Base-by-base conservation (phyloP, 73 alveolate species). In the Urostyla sp. region DNA sequence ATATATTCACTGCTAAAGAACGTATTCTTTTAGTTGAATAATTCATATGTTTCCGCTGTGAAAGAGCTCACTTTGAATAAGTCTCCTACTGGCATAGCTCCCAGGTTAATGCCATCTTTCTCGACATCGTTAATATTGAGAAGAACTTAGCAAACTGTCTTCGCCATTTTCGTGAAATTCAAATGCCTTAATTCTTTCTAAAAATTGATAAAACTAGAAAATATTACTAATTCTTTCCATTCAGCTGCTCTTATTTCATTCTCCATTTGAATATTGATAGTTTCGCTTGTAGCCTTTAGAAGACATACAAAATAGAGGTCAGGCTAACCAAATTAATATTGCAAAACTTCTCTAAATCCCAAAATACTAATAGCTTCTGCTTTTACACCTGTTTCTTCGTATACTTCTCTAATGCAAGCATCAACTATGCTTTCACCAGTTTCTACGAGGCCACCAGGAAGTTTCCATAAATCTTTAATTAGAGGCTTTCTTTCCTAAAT, bases 371-470 rank as follows among this genome's bases (percentile, higher is more conserved):
- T 48, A 30, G 48, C 27, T 67, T 79, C 57, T 0, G 90, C 57
- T 20, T 67, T 45, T 27, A 79, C 46, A 1, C 84, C 84, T 0
- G 90, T 79, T 28, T 79, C 90, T 51, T 79, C 90, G 7, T 10
- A 49, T 11, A 79, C 90, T 63, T 79, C 90, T 51, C 90, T 79
- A 15, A 38, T 27, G 34, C 75, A 48, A 16, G 67, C 90, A 3
- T 13, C 50, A 27, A 30, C 36, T 16, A 79, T 16, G 27, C 20
- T 44, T 51, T 79, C 90, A 8, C 90, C 90, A 5, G 58, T 7
- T 18, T 79, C 90, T 6, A 49, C 84, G 6, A 79, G 20, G 8
- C 90, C 90, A 3, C 90, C 90, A n/a, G 90, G 90, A 13, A 79
- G n/a, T 46, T 79, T 79, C 90, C 90, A 86, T 46, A 54, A 27